Evolutionary conservation across 1,139 yeast genomes (phyloP), one percentile per base, ranked within the genome.

Genomic region (Pneumocystis wakefieldiae): DNA sequence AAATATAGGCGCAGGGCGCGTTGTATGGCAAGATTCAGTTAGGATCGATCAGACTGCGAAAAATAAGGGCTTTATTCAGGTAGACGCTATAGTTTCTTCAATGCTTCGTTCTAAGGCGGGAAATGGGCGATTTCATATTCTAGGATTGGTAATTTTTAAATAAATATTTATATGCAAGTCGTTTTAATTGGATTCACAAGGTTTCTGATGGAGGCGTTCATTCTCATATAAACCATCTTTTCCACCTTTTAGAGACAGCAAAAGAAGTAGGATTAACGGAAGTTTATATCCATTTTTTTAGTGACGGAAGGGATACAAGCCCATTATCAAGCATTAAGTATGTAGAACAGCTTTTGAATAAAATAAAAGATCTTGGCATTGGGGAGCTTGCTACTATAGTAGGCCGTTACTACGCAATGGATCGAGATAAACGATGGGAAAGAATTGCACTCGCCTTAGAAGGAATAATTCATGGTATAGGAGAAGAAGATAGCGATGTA

Each of bases 371-470:
- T 63, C 48, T 65, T 42, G 68, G 68, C 14, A 58, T 65, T 41
- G 68, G 67, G 14, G 63, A 67, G 63, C 65, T 67, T 17, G 68
- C 68, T 35, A 67, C 68, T 8, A 65, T 67, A 36, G 67, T 67
- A 24, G 68, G 68, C 38, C 63, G 68, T 12, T 67, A 67, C 64
- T 67, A 67, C 55, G 68, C 68, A 41, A 67, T 67, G 68, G 68
- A 67, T 62, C 68, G 68, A n/a, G 68, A 67, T 59, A 66, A 67
- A 59, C 65, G 68, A 41, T 67, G 68, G 68, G 68, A 66, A 14
- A 68, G 68, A 12, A 68, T 67, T 41, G 67, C 66, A 62, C 58
- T 59, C 14, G 68, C 68, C 15, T 35, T 67, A 64, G 65, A 67
- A 63, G 67, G 64, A 17, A 59, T 67, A 36, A 39, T 64, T 28